Evolutionary conservation across 2,329 filamentous ascomycete species (phyloP), one percentile per base, ranked within the genome.

Genomic region (Dactylellina leptospora): DNA sequence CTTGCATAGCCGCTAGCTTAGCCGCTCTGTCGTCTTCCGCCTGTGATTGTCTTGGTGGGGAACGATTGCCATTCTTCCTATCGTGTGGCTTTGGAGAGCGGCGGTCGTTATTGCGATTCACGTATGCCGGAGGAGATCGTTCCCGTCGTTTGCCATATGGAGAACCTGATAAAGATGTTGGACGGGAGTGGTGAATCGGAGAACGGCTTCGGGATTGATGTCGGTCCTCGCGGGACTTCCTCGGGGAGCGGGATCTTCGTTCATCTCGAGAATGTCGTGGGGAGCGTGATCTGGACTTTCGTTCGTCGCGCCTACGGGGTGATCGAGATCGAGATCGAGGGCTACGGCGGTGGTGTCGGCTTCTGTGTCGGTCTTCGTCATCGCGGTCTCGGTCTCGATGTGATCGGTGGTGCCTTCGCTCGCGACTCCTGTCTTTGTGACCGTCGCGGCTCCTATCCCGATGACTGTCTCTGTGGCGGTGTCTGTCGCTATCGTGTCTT

Each of bases 1-100:
- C 84, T 78, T 90, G 88, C 90, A 92, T 92, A 6, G 87, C 88
- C 13, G 87, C 89, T 16, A 92, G 80, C 78, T 87, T 90, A 22
- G 85, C 84, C 10, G 87, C 86, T n/a, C 84, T 83, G 73, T 89
- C 87, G 20, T 86, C 84, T 18, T 84, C 84, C 58, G 59, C 66
- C 63, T 60, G 40, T 5, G 48, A 4, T 27, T 50, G 40, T 27
- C 53, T 62, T 75, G 74, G 58, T 11, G 63, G 74, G 10, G 63
- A 36, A 1, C 70, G 72, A 25, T 58, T 74, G 22, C 74, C 59
- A 4, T 76, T 61, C 20, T 74, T 73, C 22, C 76, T 60, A 20
- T 75, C 61, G 11, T 75, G 30, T 73, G 66, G 64, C 62, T 75
- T 50, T 70, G 59, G 23, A 69, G 62, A 20, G 30, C 71, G 69